Evolutionary conservation across 1,284 basidiomycete genomes (phyloP), one percentile per base, ranked within the genome.

Genomic region (Moniliella sp.): DNA sequence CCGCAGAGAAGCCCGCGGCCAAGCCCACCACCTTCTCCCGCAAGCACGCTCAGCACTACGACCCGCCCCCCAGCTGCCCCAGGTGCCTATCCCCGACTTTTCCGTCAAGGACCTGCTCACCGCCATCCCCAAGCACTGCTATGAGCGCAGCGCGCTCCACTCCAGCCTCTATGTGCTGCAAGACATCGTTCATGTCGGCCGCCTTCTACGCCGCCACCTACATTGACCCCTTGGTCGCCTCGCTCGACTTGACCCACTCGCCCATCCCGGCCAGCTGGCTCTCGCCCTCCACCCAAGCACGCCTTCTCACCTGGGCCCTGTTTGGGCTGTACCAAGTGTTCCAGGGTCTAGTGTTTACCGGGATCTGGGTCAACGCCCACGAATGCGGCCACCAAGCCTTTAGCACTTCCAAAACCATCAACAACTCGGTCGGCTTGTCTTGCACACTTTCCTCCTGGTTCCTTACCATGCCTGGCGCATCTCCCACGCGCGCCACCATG

Each of bases 381-480:
- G 53, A 56, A 42, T 55, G 52, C 21, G 31, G 31, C 23, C 31
- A 32, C 31, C 31, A 32, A 25, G 31, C 31, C 5, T 32, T 32
- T 25, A 19, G 25, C 26, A 11, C 25, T 10, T 15, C 23, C 25
- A 28, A 33, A 19, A 14, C 16, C 2, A 19, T 94, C 63, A 97
- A 97, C 69, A 84, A 94, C 69, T 62, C 73, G 19, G 80, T 88
- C 43, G 88, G 88, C 18, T 93, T 82, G 61, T 93, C 40, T 68
- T 94, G 23, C 91, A 97, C 64, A 91, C 84, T 27, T 72, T 71
- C 36, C 72, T 97, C 31, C 76, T 91, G 33, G 88, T 97, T 9
- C 88, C 91, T 7, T 97, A 86, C 66, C 86, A 97, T 62, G 81
- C 83, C 14, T 97, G 91, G 91, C 72, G 84, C 43, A 86, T 97